Evolutionary conservation across 2,329 filamentous ascomycete species (phyloP), one percentile per base, ranked within the genome.

Genomic region (Scytalidium lignicola): DNA sequence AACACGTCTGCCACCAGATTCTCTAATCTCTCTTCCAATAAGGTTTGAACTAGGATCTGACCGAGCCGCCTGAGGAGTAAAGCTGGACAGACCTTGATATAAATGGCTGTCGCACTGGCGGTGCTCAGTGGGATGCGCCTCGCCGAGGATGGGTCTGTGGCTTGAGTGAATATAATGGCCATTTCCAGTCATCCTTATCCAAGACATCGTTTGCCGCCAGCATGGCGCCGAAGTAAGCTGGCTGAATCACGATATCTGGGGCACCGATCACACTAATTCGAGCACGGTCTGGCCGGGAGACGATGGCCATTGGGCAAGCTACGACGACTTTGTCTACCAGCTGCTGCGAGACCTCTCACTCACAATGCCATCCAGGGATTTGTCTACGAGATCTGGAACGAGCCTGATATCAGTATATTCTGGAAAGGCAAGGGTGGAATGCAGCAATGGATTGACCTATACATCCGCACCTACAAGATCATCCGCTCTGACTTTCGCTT

Each of bases 321-420:
- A 65, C 50, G 71, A 77, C 41, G 49, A 53, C 0, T 76, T 72
- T 46, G 41, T 74, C 0, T 55, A 62, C 0, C 62, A 64, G 19
- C 54, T 74, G 2, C 55, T 70, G 19, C 52, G 55, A 1, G 69
- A 64, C 45, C 53, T 70, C 9, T 63, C 23, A 58, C 54, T 1
- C 70, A 70, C 48, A 56, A 63, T n/a, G 67, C 64, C 63, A 58
- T 56, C 26, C 61, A 63, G 0, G 67, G 64, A 0, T 51, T 78
- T 0, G 63, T 73, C 0, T 58, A 71, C 3, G 76, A 79, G 46
- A 69, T 77, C 29, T 79, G 76, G 76, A 79, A 79, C 49, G 76
- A 79, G 59, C 73, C 76, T 0, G 75, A 78, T 47, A 17, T 60
- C 9, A 50, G 54, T 9, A 41, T 10, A 3, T 60, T 58, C 42